These are phyloP conservation scores for Sophora flavescens DNA, from an alignment of 306 rosid species.

Conservation along the genomic window DNA sequence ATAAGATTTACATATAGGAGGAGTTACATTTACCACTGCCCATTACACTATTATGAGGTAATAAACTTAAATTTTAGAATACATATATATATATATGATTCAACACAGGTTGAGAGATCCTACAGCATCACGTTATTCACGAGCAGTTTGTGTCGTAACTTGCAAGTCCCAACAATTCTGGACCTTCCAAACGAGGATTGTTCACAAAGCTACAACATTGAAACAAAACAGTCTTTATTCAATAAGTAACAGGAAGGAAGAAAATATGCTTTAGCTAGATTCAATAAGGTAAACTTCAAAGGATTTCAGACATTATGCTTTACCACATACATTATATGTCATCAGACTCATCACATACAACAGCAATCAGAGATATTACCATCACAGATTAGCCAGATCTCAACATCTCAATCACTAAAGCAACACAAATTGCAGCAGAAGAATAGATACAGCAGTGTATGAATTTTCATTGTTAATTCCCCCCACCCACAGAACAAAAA, in stretches of 20 bases:
- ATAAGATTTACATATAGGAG: conserved; percentile 68
- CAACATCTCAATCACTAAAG: conserved; percentile 16
- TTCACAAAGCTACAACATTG: conserved; percentile 77
- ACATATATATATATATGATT: conserved; percentile 58
- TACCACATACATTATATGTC: not conserved
- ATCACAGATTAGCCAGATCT: conserved; percentile 6
- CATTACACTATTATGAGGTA: conserved; percentile 58
- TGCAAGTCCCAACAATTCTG: conserved; percentile 94
- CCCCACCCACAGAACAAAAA: not conserved
- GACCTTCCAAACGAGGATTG: conserved; percentile 92
- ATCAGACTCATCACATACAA: not conserved
- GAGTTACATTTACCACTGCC: conserved; percentile 59
- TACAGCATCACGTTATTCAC: conserved; percentile 54
- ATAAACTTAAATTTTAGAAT: conserved; percentile 55
- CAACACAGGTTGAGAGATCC: conserved; percentile 49
- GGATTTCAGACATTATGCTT: not conserved
- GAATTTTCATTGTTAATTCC: not conserved
- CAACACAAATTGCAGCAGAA: conserved; percentile 3
- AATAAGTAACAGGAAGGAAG: conserved; percentile 14
- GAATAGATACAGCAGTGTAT: not conserved
- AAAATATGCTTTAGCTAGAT: conserved; percentile 12
- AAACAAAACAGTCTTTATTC: conserved; percentile 46
- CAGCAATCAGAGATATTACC: conserved; percentile 23
- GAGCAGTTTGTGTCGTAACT: conserved; percentile 94
- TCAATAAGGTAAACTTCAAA: not conserved